Evolutionary conservation across 257 asterid species (phyloP).

Genomic region (Solanum clarkiae): DNA sequence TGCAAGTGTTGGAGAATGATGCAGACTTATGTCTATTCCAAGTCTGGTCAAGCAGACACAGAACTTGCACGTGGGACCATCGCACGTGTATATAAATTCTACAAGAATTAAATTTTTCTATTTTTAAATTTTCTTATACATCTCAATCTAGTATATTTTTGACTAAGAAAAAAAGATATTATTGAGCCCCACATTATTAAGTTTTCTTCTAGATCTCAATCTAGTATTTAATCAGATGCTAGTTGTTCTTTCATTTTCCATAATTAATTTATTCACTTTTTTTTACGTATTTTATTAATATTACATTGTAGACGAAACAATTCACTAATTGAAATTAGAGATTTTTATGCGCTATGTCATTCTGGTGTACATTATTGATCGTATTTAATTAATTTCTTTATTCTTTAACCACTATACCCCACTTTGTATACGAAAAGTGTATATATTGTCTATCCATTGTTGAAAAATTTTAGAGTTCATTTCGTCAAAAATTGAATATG

Average conservation of each 20-base stretch:
- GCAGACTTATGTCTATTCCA: conserved; percentile 31
- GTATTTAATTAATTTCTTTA: no score
- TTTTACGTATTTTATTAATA: not conserved
- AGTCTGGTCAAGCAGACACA: conserved; percentile 62
- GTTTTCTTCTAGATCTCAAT: not conserved
- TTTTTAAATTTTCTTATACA: not conserved
- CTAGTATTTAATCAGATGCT: not conserved
- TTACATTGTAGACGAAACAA: not conserved
- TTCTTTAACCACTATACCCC: no score
- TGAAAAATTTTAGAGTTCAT: no score
- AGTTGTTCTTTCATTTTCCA: not conserved
- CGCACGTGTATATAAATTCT: conserved; percentile 64
- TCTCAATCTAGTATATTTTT: not conserved
- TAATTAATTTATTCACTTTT: not conserved
- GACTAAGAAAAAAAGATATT: not conserved
- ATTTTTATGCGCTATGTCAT: no score
- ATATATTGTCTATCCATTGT: no score
- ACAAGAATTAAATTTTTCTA: not conserved
- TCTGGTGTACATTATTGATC: no score
- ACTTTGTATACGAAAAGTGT: no score
- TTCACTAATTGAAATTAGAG: not conserved
- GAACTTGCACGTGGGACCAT: conserved; percentile 56
- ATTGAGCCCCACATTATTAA: not conserved
- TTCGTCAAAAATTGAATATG: no score
- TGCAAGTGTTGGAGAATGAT: conserved; percentile 48